Conservation (phyloP, 2,329 filamentous ascomycete species). For the Madurella mycetomatis region DNA sequence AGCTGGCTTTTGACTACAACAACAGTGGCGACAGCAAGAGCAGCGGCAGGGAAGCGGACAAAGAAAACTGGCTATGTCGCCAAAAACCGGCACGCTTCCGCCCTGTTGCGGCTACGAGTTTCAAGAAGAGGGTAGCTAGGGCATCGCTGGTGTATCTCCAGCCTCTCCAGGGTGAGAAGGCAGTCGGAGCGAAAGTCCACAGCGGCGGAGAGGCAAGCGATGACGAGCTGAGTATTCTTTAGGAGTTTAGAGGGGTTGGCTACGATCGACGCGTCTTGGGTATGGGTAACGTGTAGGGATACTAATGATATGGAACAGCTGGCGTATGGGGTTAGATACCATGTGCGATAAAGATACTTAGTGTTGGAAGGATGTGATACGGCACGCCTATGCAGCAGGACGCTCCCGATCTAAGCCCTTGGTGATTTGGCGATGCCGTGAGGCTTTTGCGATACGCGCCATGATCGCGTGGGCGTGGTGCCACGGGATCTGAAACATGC, state of each 20-base stretch:
- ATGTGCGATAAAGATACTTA: no score
- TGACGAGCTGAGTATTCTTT: constrained; percentile 20
- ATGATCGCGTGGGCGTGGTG: not conserved
- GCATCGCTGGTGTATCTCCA: constrained; percentile 14
- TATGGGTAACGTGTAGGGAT: no score
- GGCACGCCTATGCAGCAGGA: no score
- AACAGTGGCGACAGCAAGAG: not conserved
- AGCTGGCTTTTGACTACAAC: constrained; percentile 10
- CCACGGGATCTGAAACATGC: not conserved
- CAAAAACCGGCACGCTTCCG: constrained; percentile 15
- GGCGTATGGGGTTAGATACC: no score
- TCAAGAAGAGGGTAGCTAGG: constrained; percentile 7
- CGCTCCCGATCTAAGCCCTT: no score
- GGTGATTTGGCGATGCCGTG: no score
- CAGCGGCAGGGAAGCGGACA: not conserved
- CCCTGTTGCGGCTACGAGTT: not conserved
- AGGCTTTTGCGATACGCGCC: no score
- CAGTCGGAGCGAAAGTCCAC: not conserved
- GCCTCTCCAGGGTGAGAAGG: not conserved
- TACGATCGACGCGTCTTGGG: no score
- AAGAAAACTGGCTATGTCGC: constrained; percentile 4
- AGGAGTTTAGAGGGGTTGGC: not conserved
- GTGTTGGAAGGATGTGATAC: no score
- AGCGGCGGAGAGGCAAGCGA: constrained; percentile 10
- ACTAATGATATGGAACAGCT: no score